Percentiles rank a stretch among this genome's conserved stretches.
Conservation (phyloP, 2,329 filamentous ascomycete species). For the Fusarium sp. region DNA sequence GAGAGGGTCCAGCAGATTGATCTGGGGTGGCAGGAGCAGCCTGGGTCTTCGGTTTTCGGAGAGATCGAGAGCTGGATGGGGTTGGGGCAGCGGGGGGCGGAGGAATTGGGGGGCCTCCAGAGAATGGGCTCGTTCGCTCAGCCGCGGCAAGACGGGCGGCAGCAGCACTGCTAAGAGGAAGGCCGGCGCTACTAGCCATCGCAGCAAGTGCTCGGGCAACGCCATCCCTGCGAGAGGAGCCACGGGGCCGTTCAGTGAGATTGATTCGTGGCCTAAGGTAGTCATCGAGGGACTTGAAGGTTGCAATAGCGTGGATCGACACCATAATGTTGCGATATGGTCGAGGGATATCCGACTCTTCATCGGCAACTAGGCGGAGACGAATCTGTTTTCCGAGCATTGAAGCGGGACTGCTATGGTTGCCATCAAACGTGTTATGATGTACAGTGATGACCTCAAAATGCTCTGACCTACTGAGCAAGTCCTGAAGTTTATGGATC, state of each 20-base stretch:
- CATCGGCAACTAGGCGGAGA: conserved; percentile 89
- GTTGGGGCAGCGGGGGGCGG: conserved; percentile 57
- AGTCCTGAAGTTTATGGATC: conserved; percentile 94
- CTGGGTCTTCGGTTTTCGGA: conserved; percentile 65
- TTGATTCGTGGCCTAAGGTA: conserved; percentile 93
- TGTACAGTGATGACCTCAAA: conserved; percentile 98
- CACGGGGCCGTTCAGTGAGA: conserved; percentile 78
- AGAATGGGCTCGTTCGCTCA: conserved; percentile 59
- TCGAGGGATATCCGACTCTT: conserved; percentile 89
- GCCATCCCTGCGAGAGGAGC: conserved; percentile 72
- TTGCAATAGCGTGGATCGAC: conserved; percentile 97
- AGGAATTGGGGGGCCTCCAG: conserved; percentile 56
- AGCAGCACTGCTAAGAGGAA: conserved; percentile 66
- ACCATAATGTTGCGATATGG: conserved; percentile 97
- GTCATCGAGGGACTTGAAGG: conserved; percentile 96
- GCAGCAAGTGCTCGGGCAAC: conserved; percentile 80
- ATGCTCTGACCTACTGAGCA: conserved; percentile 96
- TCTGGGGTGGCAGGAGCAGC: conserved; percentile 62
- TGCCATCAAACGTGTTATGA: conserved; percentile 91
- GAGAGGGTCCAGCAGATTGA: conserved; percentile 64
- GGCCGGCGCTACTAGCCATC: conserved; percentile 80
- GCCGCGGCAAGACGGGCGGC: conserved; percentile 61
- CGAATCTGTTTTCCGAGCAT: conserved; percentile 98
- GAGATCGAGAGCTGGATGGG: conserved; percentile 61
- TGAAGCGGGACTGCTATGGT: conserved; percentile 90